A percentile compares a stretch with the other conserved stretches of the same genome.
phyloP scores from a whole-genome alignment of 179 eudicot genomes.

The Gypsophila paniculata region DNA sequence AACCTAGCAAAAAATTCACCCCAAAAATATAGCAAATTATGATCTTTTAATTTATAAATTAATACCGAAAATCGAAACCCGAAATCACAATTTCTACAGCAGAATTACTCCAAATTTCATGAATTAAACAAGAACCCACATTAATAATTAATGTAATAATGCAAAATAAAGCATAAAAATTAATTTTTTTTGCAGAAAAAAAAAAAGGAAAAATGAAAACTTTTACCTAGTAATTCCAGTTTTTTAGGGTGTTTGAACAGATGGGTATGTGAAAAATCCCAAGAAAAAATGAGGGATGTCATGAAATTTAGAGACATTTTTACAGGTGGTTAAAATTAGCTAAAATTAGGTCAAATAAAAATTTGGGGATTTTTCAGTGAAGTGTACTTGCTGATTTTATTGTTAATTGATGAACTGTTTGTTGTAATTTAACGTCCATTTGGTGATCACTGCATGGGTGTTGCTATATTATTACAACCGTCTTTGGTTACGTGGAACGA shows the following conservation, averaged over 20 bases:
- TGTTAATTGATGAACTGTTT: too few species aligned
- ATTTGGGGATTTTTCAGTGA: conserved; percentile 30
- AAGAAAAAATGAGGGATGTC: neutral
- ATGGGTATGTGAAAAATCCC: conserved; percentile 4
- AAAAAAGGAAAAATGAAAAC: conserved; percentile 16
- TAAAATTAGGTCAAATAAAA: conserved; percentile 35
- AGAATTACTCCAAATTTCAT: neutral
- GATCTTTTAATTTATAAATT: neutral
- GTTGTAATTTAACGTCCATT: too few species aligned
- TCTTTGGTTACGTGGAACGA: too few species aligned
- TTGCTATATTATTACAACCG: too few species aligned
- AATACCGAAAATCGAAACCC: neutral
- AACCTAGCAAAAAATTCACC: conserved; percentile 25
- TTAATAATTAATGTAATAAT: neutral
- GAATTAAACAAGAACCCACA: neutral
- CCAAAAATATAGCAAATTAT: conserved; percentile 23
- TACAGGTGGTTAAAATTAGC: conserved; percentile 24
- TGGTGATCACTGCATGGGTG: too few species aligned
- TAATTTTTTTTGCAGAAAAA: neutral
- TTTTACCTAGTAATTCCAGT: conserved; percentile 14
- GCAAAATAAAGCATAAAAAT: neutral
- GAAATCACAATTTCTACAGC: conserved; percentile 6
- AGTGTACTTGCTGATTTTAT: too few species aligned
- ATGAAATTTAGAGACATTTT: conserved; percentile 13
- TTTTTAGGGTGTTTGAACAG: conserved; percentile 21